A percentile compares a stretch with the other conserved stretches of the same genome.
phyloP scores from a whole-genome alignment of 495 filamentous ascomycete species.

The Talaromyces trachyspermus region DNA sequence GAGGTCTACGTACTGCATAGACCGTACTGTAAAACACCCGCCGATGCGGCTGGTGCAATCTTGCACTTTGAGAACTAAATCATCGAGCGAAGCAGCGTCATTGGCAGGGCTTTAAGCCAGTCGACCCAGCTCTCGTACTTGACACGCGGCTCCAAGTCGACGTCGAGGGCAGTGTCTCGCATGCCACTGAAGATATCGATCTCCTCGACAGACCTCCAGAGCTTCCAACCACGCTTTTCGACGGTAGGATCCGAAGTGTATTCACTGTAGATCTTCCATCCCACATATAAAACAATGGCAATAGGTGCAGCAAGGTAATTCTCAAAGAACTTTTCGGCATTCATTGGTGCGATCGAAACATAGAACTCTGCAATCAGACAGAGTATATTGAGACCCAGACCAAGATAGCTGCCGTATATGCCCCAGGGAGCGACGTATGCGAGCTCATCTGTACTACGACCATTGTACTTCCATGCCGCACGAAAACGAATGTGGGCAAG shows the following conservation, averaged over 20 bases:
- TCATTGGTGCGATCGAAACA: slow-evolving; percentile 32
- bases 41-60: too few relatives aligned
- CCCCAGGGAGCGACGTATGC: slow-evolving; percentile 61
- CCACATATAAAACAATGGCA: slow-evolving; percentile 38
- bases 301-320: slow-evolving; percentile 53
- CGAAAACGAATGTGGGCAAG: slow-evolving; percentile 72
- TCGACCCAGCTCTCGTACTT: slow-evolving; percentile 21
- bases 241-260: slow-evolving; percentile 16
- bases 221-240: slow-evolving; percentile 18
- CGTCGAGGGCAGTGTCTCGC: slow-evolving; percentile 19
- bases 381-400: slow-evolving; percentile 51
- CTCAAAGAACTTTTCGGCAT: slow-evolving; percentile 53
- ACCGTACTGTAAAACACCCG: too few relatives aligned
- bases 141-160: slow-evolving; percentile 19
- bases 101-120: slow-evolving; percentile 21
- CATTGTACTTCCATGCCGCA: slow-evolving; percentile 45
- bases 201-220: slow-evolving; percentile 10
- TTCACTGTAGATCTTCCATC: slow-evolving; percentile 23
- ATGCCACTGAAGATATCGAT: slow-evolving; percentile 19
- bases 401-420: slow-evolving; percentile 59
- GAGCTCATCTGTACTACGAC: slow-evolving; percentile 59
- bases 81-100: slow-evolving; percentile 15
- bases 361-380: slow-evolving; percentile 58
- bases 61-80: not conserved
- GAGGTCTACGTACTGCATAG: too few relatives aligned